Evolutionary conservation across 169 alveolate species (phyloP), one percentile per base, ranked within the genome.

Genomic region (Neospora caninum): DNA sequence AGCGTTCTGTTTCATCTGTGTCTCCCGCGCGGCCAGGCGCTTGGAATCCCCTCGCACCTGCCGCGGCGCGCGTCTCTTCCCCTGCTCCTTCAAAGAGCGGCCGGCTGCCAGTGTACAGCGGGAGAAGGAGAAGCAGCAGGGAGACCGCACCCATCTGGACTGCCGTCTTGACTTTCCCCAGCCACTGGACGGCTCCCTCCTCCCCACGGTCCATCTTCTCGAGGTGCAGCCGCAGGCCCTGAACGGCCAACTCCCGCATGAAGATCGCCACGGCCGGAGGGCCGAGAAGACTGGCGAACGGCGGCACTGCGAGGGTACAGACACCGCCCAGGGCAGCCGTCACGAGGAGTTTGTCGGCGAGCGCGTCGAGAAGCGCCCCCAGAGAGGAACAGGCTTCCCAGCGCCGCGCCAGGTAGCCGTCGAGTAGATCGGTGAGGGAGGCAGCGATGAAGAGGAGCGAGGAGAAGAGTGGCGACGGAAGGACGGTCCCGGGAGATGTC

Each of bases 281-380:
- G 20, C 67, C 92, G 41, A 93, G 89, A 64, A 64, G 41, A 13
- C 58, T 45, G 4, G 82, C 84, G 80, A 42, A 64, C n/a, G 89
- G 78, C 36, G 80, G 42, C 18, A 34, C 53, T 16, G 88, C 67
- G 34, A 34, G n/a, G 9, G 78, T 42, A 36, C 43, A 18, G 25
- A 91, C 69, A 4, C 88, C 88, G 45, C 91, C 88, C 73, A 93
- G 92, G 69, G 80, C 95, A 0, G 95, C 82, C 13, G 73, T 39
- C 7, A 92, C 92, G 58, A 93, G 64, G 43, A 93, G 54, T 70
- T 93, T 93, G 88, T 93, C 95, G 0, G 95, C 94, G 53, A 93
- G 88, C 0, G 95, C 93, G n/a, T 93, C 95, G 38, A 93, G 70
- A 45, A 89, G 69, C 45, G 92, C 89, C 29, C 95, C 95, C n/a